Conservation (phyloP, 805 yeast species). For the Hemisphaericaspora nanyangensis region DNA sequence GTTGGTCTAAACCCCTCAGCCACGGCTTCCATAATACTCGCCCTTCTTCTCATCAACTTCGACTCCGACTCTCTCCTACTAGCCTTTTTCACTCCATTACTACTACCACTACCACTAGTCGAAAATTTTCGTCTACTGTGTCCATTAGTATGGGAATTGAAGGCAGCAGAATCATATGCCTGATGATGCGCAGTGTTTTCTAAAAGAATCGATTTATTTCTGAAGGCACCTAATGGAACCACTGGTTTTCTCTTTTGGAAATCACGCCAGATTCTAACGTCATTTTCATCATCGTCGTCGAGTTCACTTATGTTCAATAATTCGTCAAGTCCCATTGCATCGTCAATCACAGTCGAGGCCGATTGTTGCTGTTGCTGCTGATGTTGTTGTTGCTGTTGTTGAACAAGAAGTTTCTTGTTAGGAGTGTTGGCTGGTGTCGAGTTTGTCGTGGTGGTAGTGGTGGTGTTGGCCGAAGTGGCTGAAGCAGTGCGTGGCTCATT, state of each 20-base stretch:
- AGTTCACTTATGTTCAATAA: constrained; percentile 83
- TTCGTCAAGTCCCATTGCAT: constrained; percentile 62
- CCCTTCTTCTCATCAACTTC: constrained; percentile 49
- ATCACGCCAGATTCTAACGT: constrained; percentile 45
- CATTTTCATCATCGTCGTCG: constrained; percentile 66
- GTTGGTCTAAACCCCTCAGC: constrained; percentile 74
- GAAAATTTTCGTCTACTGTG: constrained; percentile 23
- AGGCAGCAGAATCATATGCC: background rate
- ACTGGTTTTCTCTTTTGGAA: constrained; percentile 37
- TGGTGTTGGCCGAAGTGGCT: background rate
- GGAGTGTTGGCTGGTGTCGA: constrained; percentile 4
- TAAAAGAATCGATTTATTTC: constrained; percentile 57
- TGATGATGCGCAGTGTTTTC: constrained; percentile 17
- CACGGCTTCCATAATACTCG: constrained; percentile 70
- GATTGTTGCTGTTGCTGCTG: constrained; percentile 20
- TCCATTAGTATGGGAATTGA: constrained; percentile 16
- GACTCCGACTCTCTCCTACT: constrained; percentile 6
- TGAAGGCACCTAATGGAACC: constrained; percentile 83
- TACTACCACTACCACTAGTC: constrained; percentile 11
- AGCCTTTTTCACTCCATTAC: constrained; percentile 4
- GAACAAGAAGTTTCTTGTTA: constrained; percentile 16
- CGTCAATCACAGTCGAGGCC: background rate
- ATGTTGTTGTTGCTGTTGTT: background rate
- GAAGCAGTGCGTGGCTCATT: constrained; percentile 5
- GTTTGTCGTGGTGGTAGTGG: background rate